Evolutionary conservation across 2,329 filamentous ascomycete species (phyloP).

Genomic region (Blumeriella jaapii): DNA sequence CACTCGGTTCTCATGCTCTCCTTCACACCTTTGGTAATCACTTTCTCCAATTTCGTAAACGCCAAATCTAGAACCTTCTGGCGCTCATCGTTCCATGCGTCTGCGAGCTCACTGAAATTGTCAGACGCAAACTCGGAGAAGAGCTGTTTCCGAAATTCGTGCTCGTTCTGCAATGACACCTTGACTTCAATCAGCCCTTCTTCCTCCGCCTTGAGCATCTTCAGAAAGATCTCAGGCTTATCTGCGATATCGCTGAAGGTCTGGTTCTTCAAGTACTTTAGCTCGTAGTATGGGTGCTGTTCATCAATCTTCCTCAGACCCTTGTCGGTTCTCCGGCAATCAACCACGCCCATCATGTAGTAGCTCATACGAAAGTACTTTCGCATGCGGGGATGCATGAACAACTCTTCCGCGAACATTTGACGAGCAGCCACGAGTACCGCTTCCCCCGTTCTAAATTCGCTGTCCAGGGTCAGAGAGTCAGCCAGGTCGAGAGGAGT

Average conservation of each 20-base stretch:
- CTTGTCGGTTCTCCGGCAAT: conserved; percentile 87
- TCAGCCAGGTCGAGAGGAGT: conserved; percentile 83
- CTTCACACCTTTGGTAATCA: conserved; percentile 87
- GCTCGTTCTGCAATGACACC: conserved; percentile 64
- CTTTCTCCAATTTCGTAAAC: conserved; percentile 66
- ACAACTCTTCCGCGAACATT: conserved; percentile 86
- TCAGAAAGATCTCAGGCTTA: conserved; percentile 80
- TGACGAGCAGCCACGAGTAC: conserved; percentile 71
- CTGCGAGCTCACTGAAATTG: conserved; percentile 87
- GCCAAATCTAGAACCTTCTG: conserved; percentile 75
- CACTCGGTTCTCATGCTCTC: conserved; percentile 89
- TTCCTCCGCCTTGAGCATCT: conserved; percentile 95
- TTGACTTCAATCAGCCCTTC: conserved; percentile 84
- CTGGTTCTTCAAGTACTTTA: conserved; percentile 91
- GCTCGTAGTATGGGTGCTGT: conserved; percentile 90
- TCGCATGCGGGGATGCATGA: conserved; percentile 77
- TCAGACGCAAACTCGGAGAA: conserved; percentile 83
- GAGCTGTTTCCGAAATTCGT: conserved; percentile 64
- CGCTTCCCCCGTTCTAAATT: conserved; percentile 64
- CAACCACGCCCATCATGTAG: conserved; percentile 73
- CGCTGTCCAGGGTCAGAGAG: conserved; percentile 54
- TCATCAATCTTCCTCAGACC: conserved; percentile 89
- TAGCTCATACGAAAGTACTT: conserved; percentile 75
- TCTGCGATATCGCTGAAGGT: conserved; percentile 70
- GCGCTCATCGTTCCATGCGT: conserved; percentile 87